phyloP scores from a whole-genome alignment of 208 protist species.

The Lotmaria passim region DNA sequence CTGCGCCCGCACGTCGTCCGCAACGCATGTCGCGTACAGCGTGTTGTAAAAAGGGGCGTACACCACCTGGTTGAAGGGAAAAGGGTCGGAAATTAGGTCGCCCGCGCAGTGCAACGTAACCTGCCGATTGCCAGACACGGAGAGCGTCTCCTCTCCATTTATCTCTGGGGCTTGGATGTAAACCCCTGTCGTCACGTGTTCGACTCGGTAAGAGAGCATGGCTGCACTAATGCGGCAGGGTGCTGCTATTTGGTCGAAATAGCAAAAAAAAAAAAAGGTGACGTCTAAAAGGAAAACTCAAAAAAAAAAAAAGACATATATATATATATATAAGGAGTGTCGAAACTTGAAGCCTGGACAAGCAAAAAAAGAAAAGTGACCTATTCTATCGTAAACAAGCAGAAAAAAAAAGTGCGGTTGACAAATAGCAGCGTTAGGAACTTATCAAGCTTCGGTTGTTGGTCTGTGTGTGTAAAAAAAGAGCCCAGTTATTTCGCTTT shows the following conservation, averaged over 20 bases:
- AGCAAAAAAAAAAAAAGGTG: too few relatives aligned
- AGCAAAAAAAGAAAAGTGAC: neutral
- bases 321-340: too few relatives aligned
- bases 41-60: conserved; percentile 13
- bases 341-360: neutral
- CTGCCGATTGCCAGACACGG: conserved; percentile 11
- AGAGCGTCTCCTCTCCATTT: conserved; percentile 7
- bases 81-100: conserved; percentile 9
- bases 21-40: conserved; percentile 8
- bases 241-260: too few relatives aligned
- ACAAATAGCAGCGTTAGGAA: too few relatives aligned
- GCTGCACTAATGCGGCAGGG: neutral
- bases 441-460: too few relatives aligned
- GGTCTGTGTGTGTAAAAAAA: too few relatives aligned
- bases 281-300: too few relatives aligned
- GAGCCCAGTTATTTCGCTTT: too few relatives aligned
- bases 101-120: conserved; percentile 30
- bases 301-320: too few relatives aligned
- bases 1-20: conserved; percentile 11
- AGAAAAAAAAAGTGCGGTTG: neutral
- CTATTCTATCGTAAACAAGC: neutral
- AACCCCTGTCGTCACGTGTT: conserved; percentile 17
- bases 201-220: conserved; percentile 26
- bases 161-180: conserved; percentile 4
- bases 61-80: conserved; percentile 13